Conservation (phyloP, 352 stramenopile genomes). For the Pythium chondricola region DNA sequence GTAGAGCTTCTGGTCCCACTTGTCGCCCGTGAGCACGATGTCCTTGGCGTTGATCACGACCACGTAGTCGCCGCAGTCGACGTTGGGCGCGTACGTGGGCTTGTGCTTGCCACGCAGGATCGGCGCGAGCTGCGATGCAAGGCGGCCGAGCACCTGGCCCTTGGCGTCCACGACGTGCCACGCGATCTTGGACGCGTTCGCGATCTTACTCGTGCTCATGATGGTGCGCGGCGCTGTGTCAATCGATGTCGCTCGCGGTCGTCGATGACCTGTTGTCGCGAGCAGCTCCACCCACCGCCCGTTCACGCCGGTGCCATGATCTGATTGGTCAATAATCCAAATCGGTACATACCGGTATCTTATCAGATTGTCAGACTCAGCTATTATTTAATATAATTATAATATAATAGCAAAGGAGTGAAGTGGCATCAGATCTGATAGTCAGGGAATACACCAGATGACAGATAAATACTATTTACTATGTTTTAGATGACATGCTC, state of each 20-base stretch:
- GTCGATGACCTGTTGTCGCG: conserved; percentile 3
- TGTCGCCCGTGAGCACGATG: conserved; percentile 94
- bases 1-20: conserved; percentile 97
- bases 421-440: too few relatives aligned
- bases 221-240: background rate
- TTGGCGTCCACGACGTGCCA: conserved; percentile 97
- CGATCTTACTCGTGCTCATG: conserved; percentile 77
- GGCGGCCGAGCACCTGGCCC: conserved; percentile 93
- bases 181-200: conserved; percentile 70
- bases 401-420: too few relatives aligned
- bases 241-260: background rate
- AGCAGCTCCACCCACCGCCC: conserved; percentile 7
- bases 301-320: background rate
- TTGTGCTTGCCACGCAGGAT: conserved; percentile 99
- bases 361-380: too few relatives aligned
- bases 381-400: too few relatives aligned
- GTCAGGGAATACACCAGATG: too few relatives aligned
- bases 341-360: too few relatives aligned
- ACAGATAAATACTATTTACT: too few relatives aligned
- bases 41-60: conserved; percentile 96
- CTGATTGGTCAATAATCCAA: too few relatives aligned
- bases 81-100: conserved; percentile 95
- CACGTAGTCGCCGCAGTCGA: conserved; percentile 97
- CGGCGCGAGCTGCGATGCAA: conserved; percentile 93
- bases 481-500: background rate